phyloP scores from a whole-genome alignment of 2,329 filamentous ascomycete genomes.

The Exophiala sideris region DNA sequence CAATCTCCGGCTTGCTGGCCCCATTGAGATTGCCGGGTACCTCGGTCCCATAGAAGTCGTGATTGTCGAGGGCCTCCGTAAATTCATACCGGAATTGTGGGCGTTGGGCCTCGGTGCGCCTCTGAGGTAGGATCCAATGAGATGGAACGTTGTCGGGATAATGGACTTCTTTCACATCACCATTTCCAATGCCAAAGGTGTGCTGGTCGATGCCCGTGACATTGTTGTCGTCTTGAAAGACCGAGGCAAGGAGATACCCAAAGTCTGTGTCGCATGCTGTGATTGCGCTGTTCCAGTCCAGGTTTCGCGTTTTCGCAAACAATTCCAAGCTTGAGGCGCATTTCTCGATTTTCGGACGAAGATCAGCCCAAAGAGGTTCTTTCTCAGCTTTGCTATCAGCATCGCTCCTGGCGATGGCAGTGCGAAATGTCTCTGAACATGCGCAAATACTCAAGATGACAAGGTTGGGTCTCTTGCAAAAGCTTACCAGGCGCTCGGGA shows the following conservation, averaged over 20 bases:
- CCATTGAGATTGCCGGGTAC: background rate
- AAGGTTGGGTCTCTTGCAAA: constrained; percentile 8
- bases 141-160: constrained; percentile 5
- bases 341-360: constrained; percentile 5
- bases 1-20: background rate
- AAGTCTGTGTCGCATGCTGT: constrained; percentile 4
- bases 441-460: constrained; percentile 20
- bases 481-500: constrained; percentile 3
- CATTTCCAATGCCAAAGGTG: constrained; percentile 14
- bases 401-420: constrained; percentile 1
- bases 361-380: constrained; percentile 3
- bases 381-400: constrained; percentile 2
- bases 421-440: constrained; percentile 18
- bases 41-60: background rate
- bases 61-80: constrained; percentile 1
- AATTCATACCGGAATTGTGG: constrained; percentile 9
- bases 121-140: constrained; percentile 13
- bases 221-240: constrained; percentile 4
- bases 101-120: background rate
- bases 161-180: constrained; percentile 8
- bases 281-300: constrained; percentile 11
- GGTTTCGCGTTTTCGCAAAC: constrained; percentile 13
- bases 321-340: constrained; percentile 19
- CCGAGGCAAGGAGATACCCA: background rate
- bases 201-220: background rate